Conservation (phyloP, 495 filamentous ascomycete genomes). For the Astrothelium macrocarpum region DNA sequence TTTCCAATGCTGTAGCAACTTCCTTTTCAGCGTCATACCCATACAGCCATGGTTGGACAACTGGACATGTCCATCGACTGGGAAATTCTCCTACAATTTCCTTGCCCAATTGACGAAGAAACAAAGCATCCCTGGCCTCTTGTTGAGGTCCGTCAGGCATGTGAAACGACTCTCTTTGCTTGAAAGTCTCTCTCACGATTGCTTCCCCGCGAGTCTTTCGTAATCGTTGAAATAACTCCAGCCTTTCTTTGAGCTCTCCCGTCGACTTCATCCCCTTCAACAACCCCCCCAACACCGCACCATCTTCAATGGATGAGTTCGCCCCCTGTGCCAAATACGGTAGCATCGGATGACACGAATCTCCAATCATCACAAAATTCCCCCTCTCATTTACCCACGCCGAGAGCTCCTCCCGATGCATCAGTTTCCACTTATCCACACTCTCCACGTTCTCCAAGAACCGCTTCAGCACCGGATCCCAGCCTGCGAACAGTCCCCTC, state of each 20-base stretch:
- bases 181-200: slow-evolving; percentile 25
- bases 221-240: slow-evolving; percentile 18
- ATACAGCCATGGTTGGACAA: slow-evolving; percentile 25
- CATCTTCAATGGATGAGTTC: slow-evolving; percentile 24
- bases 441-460: slow-evolving; percentile 42
- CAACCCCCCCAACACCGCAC: slow-evolving; percentile 22
- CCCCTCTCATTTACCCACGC: slow-evolving; percentile 46
- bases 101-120: slow-evolving; percentile 20
- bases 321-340: slow-evolving; percentile 28
- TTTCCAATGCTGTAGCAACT: slow-evolving; percentile 10
- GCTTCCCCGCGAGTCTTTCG: slow-evolving; percentile 22
- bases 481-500: slow-evolving; percentile 48
- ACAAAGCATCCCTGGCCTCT: slow-evolving; percentile 21
- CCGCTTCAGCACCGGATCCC: slow-evolving; percentile 41
- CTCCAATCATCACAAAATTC: slow-evolving; percentile 47
- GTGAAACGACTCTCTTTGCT: slow-evolving; percentile 22
- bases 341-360: slow-evolving; percentile 27
- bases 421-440: slow-evolving; percentile 60
- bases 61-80: slow-evolving; percentile 23
- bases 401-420: slow-evolving; percentile 47
- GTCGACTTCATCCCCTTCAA: slow-evolving; percentile 11
- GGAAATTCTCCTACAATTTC: slow-evolving; percentile 22
- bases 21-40: slow-evolving; percentile 25
- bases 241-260: slow-evolving; percentile 13
- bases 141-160: slow-evolving; percentile 24